Percentiles rank a stretch among this genome's conserved stretches.
These are phyloP conservation scores for Arxiozyma bovina DNA, from an alignment of 1,139 yeast species.

Conservation along the genomic window DNA sequence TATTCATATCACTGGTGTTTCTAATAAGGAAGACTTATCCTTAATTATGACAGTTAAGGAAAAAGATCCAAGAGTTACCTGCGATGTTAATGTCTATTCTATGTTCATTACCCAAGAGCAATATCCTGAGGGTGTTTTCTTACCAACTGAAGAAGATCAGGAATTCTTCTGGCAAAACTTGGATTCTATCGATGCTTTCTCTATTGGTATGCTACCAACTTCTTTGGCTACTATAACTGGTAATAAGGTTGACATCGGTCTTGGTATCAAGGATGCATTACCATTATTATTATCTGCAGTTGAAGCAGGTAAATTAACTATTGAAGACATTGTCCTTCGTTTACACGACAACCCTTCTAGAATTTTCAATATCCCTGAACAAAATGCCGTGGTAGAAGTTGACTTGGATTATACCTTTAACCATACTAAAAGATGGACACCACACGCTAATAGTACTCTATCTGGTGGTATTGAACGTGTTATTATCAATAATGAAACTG, in stretches of 20 bases:
- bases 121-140: conserved; percentile 56
- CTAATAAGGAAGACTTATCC: conserved; percentile 71
- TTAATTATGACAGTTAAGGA: conserved; percentile 80
- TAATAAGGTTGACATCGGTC: conserved; percentile 53
- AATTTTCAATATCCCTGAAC: conserved; percentile 79
- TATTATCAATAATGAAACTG: conserved; percentile 65
- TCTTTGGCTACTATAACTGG: conserved; percentile 60
- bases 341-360: conserved; percentile 75
- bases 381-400: conserved; percentile 66
- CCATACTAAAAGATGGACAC: conserved; percentile 42
- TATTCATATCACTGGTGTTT: conserved; percentile 83
- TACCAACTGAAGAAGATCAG: conserved; percentile 79
- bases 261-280: conserved; percentile 71
- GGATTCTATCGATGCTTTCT: conserved; percentile 71
- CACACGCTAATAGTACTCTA: conserved; percentile 43
- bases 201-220: conserved; percentile 75
- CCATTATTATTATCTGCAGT: conserved; percentile 82
- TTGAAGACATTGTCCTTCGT: conserved; percentile 62
- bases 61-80: conserved; percentile 73
- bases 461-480: conserved; percentile 87
- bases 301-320: conserved; percentile 57
- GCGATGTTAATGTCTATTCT: conserved; percentile 80
- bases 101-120: conserved; percentile 70
- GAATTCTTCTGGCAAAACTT: conserved; percentile 73
- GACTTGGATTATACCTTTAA: conserved; percentile 59